Evolutionary conservation across 2,329 filamentous ascomycete species (phyloP), one percentile per base, ranked within the genome.

Genomic region (Fusarium sp.): DNA sequence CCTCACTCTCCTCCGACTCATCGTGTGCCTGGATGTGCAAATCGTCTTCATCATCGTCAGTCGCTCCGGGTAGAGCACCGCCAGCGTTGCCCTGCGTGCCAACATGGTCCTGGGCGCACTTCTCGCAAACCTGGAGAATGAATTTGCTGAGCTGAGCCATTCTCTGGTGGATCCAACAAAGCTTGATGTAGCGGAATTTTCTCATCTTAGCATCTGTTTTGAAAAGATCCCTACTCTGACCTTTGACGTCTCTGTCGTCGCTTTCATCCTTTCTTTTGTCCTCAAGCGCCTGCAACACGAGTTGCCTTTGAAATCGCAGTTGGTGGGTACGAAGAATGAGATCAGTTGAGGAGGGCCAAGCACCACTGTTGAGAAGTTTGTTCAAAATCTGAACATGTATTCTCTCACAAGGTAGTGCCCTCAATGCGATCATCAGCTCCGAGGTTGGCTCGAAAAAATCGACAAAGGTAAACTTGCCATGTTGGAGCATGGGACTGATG

Each of bases 361-460:
- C 6, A 18, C 62, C 62, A 4, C 48, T 53, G 35, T 66, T 72
- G 28, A 75, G 75, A 67, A 38, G 66, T 68, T 61, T 68, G 39
- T 76, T 79, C 45, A 76, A 73, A n/a, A 85, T 78, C 6, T 82
- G 65, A 58, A 86, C 65, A 13, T 70, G 70, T 22, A 87, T 67
- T 61, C 77, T 78, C 64, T 82, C 82, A 61, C 82, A 80, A 16
- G 80, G 78, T 11, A 86, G 67, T 0, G 65, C 50, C 24, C 73
- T 68, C 30, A 86, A 75, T 8, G 80, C 79, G 2, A 70, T 24
- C 20, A 80, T 68, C 18, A 85, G 78, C 22, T 62, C 69, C 4
- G 80, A 79, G 0, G 61, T 47, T 13, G 62, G 35, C 8, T 68
- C 35, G 68, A 86, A 82, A 70, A 85, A 83, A 62, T 81, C 65